Evolutionary conservation across 1,139 yeast genomes (phyloP), one percentile per base, ranked within the genome.

Genomic region (Candida labiduridarum): DNA sequence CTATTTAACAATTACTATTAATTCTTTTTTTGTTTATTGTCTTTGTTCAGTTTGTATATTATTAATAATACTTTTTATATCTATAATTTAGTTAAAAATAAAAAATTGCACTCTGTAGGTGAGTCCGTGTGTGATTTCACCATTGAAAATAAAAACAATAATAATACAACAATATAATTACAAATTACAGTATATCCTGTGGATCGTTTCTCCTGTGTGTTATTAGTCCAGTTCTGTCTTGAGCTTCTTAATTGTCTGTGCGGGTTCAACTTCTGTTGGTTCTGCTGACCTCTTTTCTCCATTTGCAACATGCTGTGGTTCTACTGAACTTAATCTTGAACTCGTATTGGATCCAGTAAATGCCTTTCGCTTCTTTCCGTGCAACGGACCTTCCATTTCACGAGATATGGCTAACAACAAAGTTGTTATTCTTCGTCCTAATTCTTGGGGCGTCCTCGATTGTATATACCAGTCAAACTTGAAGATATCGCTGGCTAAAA

Each of bases 381-480:
- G 78, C 40, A 72, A 78, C 1, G 87, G 85, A 0, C 88, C 88
- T 55, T 89, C 97, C 55, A 79, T 77, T 60, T 94, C 98, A 60
- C 92, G 81, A 0, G 90, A 83, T 25, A 94, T 78, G 4, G 96
- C 88, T 34, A 90, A 73, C 45, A 94, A 68, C 50, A 94, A 72
- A 0, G 98, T 91, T 47, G 82, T 84, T 41, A 91, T 83, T 59
- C 99, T 80, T 65, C 97, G 80, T 8, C 90, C 84, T 43, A 94
- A 64, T 61, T 94, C 99, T 55, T 84, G 87, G 0, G 96, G 83
- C 0, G 96, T 86, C 58, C 99, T 78, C 0, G 97, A 88, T 55
- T 82, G 76, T 64, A 94, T 82, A 65, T 85, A 94, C 95, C 96
- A 94, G 61, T 94, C 96, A 65, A 90, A 94, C 47, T 82, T 79